Conservation (phyloP, 2,329 filamentous ascomycete genomes). For the Aspergillus sp. region DNA sequence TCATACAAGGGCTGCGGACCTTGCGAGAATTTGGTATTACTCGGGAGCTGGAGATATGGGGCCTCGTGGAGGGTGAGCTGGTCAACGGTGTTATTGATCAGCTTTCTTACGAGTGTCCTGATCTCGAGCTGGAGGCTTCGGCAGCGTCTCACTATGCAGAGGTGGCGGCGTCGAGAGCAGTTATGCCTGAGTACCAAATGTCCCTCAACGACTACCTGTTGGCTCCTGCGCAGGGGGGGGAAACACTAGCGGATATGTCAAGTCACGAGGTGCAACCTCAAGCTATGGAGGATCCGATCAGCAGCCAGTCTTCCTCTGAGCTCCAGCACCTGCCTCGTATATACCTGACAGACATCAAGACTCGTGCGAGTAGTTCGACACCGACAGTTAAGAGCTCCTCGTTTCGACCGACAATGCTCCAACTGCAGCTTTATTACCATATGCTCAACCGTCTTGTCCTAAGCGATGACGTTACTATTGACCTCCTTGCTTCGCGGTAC, state of each 20-base stretch:
- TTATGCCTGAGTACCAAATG: conserved; percentile 50
- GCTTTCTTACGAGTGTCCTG: conserved; percentile 76
- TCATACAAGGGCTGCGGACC: conserved; percentile 81
- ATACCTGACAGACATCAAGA: conserved; percentile 93
- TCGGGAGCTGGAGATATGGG: conserved; percentile 83
- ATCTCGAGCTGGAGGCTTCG: conserved; percentile 69
- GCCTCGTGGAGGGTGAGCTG: conserved; percentile 76
- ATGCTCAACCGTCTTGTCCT: conserved; percentile 75
- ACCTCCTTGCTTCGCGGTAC: conserved; percentile 72
- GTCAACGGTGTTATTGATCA: conserved; percentile 92
- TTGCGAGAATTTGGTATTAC: conserved; percentile 73
- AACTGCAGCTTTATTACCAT: conserved; percentile 87
- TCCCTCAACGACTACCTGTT: conserved; percentile 52
- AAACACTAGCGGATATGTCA: conserved; percentile 38
- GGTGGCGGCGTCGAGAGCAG: conserved; percentile 39
- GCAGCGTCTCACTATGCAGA: conserved; percentile 50
- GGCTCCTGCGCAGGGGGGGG: conserved; percentile 41
- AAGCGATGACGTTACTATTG: conserved; percentile 70
- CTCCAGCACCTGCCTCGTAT: conserved; percentile 45
- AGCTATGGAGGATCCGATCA: conserved; percentile 17
- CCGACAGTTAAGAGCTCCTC: conserved; percentile 64
- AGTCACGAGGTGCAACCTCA: conserved; percentile 21
- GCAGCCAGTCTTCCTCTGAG: conserved; percentile 25
- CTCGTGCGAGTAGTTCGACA: conserved; percentile 64
- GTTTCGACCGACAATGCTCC: conserved; percentile 77